These are phyloP conservation scores for Botrytis porri DNA, from an alignment of 2,329 filamentous ascomycete genomes.

Conservation along the genomic window DNA sequence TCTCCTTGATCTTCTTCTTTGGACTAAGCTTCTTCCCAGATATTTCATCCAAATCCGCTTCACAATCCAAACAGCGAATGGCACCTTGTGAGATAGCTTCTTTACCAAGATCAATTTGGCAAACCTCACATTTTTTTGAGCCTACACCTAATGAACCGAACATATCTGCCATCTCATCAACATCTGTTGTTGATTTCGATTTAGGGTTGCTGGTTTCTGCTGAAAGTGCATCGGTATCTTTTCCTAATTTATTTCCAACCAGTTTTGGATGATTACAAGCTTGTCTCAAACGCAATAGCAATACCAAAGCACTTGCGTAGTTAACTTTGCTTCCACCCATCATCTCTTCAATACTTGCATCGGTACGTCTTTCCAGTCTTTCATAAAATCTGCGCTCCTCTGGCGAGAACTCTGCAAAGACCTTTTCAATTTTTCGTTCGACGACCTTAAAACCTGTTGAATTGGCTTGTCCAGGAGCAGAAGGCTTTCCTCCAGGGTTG, in stretches of 20 bases:
- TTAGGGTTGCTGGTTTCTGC: slow-evolving; percentile 52
- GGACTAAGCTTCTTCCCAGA: slow-evolving; percentile 43
- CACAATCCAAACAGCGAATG: slow-evolving; percentile 70
- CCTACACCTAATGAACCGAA: slow-evolving; percentile 71
- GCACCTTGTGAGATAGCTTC: slow-evolving; percentile 42
- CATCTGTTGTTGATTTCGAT: slow-evolving; percentile 48
- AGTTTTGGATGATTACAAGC: slow-evolving; percentile 93
- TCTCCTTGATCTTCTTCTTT: slow-evolving; percentile 43
- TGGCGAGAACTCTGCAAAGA: slow-evolving; percentile 73
- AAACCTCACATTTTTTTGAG: slow-evolving; percentile 39
- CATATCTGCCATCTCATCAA: slow-evolving; percentile 82
- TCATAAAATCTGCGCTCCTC: slow-evolving; percentile 85
- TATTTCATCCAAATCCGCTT: slow-evolving; percentile 67
- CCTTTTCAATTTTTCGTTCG: slow-evolving; percentile 79
- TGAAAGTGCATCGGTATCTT: slow-evolving; percentile 80
- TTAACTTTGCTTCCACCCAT: slow-evolving; percentile 76
- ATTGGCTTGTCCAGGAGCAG: slow-evolving; percentile 45
- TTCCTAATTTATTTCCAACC: slow-evolving; percentile 78
- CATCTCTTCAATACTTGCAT: slow-evolving; percentile 84
- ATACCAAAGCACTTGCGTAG: slow-evolving; percentile 89
- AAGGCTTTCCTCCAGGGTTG: slow-evolving; percentile 67
- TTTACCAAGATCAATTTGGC: slow-evolving; percentile 35
- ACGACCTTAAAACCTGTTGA: slow-evolving; percentile 83
- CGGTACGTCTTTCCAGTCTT: slow-evolving; percentile 76
- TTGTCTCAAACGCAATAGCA: slow-evolving; percentile 86